Conservation (phyloP, 164 flowering plant genomes). For the Echeveria elegans region DNA sequence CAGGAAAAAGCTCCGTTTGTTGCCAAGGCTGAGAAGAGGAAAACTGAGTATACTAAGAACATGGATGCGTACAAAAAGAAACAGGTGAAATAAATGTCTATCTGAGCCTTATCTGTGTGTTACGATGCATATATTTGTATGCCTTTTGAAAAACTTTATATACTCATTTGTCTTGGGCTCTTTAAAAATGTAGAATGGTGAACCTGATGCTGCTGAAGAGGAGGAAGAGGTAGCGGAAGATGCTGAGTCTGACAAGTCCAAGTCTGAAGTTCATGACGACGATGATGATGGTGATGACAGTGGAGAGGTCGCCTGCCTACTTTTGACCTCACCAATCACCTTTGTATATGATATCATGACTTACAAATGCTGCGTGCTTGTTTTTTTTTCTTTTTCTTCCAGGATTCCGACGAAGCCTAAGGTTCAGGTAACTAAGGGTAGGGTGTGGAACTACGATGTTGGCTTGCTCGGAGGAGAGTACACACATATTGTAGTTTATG, state of each 20-base stretch:
- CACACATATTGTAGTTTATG: slow-evolving; percentile 2
- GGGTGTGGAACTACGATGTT: not conserved
- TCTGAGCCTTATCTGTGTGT: not conserved
- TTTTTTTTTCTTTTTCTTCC: not conserved
- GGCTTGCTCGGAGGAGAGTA: not conserved
- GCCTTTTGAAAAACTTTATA: no score
- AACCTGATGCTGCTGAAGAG: slow-evolving; percentile 8
- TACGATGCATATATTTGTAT: no score
- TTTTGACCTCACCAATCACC: not conserved
- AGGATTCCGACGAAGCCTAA: slow-evolving; percentile 4
- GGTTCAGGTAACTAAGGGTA: not conserved
- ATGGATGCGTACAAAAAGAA: slow-evolving; percentile 11
- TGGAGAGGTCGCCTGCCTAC: slow-evolving; percentile 7
- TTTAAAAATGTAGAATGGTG: not conserved
- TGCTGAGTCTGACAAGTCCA: slow-evolving; percentile 13
- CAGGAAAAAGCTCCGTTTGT: slow-evolving; percentile 14
- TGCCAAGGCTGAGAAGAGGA: slow-evolving; percentile 13
- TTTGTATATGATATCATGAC: not conserved
- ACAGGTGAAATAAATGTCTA: not conserved
- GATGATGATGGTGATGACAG: slow-evolving; percentile 11
- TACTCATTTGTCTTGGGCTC: no score
- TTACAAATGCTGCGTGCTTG: not conserved
- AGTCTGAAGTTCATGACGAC: slow-evolving; percentile 13
- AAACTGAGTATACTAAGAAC: slow-evolving; percentile 8
- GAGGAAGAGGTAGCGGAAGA: slow-evolving; percentile 10